A percentile compares a stretch with the other conserved stretches of the same genome.
Conservation (phyloP, 352 stramenopile genomes). For the Phytophthora nicotianae region DNA sequence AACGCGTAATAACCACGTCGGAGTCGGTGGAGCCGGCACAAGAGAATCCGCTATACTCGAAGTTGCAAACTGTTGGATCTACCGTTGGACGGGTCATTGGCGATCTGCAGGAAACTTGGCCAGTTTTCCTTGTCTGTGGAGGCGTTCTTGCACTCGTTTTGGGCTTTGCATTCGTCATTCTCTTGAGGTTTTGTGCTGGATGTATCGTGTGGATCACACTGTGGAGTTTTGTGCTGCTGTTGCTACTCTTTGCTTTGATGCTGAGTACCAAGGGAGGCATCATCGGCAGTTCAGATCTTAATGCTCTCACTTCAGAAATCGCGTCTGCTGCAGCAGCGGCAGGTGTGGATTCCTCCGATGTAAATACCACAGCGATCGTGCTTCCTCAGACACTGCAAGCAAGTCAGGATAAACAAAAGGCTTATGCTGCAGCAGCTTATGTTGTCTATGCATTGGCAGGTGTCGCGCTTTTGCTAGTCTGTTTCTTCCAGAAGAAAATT, state of each 20-base stretch:
- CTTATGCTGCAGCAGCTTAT: conserved; percentile 68
- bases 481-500: conserved; percentile 87
- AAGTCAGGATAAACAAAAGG: conserved; percentile 63
- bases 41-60: conserved; percentile 75
- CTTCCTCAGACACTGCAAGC: conserved; percentile 60
- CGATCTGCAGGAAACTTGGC: conserved; percentile 68
- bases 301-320: conserved; percentile 44
- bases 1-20: conserved; percentile 59
- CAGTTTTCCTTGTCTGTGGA: conserved; percentile 54
- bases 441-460: conserved; percentile 64
- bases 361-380: conserved; percentile 30
- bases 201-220: conserved; percentile 79
- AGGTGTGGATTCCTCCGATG: conserved; percentile 35
- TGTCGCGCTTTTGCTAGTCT: conserved; percentile 76
- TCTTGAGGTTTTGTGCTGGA: conserved; percentile 74
- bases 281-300: conserved; percentile 55
- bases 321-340: conserved; percentile 43
- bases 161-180: conserved; percentile 69
- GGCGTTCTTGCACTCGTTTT: conserved; percentile 55
- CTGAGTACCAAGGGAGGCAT: conserved; percentile 79
- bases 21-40: conserved; percentile 64
- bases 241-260: conserved; percentile 75
- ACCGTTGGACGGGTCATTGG: conserved; percentile 67
- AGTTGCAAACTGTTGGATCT: conserved; percentile 56
- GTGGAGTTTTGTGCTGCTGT: conserved; percentile 66